phyloP scores from a whole-genome alignment of 768 basidiomycete genomes.

The Multifurca ochricompacta region DNA sequence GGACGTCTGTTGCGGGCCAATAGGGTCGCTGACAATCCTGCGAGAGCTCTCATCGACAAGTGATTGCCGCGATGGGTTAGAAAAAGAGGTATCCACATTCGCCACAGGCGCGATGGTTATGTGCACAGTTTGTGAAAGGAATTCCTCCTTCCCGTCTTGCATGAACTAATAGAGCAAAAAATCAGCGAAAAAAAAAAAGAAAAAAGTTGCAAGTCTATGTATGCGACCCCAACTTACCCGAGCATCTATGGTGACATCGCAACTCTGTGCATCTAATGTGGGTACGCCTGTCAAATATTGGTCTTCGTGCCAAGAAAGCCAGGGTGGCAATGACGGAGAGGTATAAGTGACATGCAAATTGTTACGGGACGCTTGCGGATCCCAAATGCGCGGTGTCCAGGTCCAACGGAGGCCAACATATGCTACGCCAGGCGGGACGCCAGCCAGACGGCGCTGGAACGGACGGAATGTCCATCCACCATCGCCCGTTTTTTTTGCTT shows the following conservation, averaged over 20 bases:
- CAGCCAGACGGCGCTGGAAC: conserved; percentile 83
- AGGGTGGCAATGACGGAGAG: conserved; percentile 75
- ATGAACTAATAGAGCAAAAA: conserved; percentile 40
- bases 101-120: conserved; percentile 66
- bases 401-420: conserved; percentile 76
- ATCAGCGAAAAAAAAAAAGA: conserved; percentile 12
- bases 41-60: conserved; percentile 38
- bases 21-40: conserved; percentile 36
- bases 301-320: conserved; percentile 85
- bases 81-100: conserved; percentile 37
- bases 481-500: conserved; percentile 76
- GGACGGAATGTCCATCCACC: conserved; percentile 82
- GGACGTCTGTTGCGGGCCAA: conserved; percentile 29
- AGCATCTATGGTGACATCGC: conserved; percentile 68
- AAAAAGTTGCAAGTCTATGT: conserved; percentile 10
- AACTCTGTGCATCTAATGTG: conserved; percentile 63
- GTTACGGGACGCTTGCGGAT: conserved; percentile 83
- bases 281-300: conserved; percentile 70
- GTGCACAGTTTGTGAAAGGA: conserved; percentile 57
- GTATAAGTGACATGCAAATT: conserved; percentile 73
- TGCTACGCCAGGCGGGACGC: conserved; percentile 72
- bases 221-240: conserved; percentile 42
- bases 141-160: conserved; percentile 68
- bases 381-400: conserved; percentile 94
- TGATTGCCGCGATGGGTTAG: conserved; percentile 38